Base-by-base conservation (phyloP, 129 eudicot species). In the Ambrosia artemisiifolia region DNA sequence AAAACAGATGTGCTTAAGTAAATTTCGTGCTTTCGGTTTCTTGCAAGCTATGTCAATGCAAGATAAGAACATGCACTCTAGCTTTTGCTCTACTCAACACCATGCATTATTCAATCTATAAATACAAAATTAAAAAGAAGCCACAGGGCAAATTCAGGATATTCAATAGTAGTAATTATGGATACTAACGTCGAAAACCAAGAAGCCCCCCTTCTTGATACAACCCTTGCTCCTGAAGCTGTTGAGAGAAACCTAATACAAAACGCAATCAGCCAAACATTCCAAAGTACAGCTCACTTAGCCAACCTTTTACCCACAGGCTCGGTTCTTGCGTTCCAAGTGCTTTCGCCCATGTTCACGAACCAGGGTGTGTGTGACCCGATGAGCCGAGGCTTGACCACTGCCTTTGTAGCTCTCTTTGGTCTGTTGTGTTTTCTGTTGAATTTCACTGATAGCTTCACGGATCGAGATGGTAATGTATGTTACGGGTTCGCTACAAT, bases 221-320 rank as follows among this genome's bases (percentile, higher is more conserved):
- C 65, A 17, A 53, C 75, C 6, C 10, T 40, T 67, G 62, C 85
- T 51, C 91, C 96, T 3, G 85, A 85, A 73, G 32, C 84, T 2
- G 70, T 76, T 4, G 90, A 87, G 63, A 87, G 82, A 81, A 85
- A 78, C 67, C 67, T 63, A 7, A 84, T 88, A 33, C 99, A 94
- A 64, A 77, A 84, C 60, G 96, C 96, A 48, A 90, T 94, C 3
- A 90, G 89, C 77, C 96, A 90, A 75, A 94, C 99, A 17, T 94
- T 94, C 54, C 75, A 86, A 80, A 84, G 99, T 86, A 88, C 96
- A 2, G 91, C 94, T 43, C 88, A 88, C 67, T 64, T 90, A 16
- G 92, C 96, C 43, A 90, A 88, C 63, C 97, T 88, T 69, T 73
- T 94, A 12, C 97, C 96, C 43, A 89, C 99, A 0, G 97, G 97